phyloP scores from a whole-genome alignment of 768 basidiomycete genomes.

The Tubosaeta sp. region DNA sequence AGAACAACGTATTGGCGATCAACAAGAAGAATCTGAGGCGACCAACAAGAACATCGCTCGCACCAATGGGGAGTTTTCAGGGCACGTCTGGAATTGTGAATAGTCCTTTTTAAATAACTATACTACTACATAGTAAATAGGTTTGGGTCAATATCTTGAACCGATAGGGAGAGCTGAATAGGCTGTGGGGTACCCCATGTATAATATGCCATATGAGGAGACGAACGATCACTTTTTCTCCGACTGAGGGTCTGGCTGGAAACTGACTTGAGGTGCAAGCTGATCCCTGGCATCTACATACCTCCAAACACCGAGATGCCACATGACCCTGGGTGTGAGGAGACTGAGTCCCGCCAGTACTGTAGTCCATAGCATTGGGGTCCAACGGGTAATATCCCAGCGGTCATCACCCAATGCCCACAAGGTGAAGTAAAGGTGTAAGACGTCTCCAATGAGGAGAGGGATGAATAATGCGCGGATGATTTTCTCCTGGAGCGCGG shows the following conservation, averaged over 20 bases:
- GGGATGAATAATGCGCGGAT: constrained; percentile 60
- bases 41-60: constrained; percentile 73
- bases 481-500: constrained; percentile 70
- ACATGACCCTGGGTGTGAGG: constrained; percentile 65
- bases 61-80: constrained; percentile 37
- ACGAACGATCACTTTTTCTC: constrained; percentile 20
- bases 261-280: not conserved
- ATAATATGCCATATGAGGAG: constrained; percentile 10
- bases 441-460: constrained; percentile 62
- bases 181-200: not conserved
- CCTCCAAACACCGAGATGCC: constrained; percentile 73
- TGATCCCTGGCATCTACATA: constrained; percentile 67
- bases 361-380: constrained; percentile 66
- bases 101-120: constrained; percentile 45
- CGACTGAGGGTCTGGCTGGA: not conserved
- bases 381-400: constrained; percentile 62
- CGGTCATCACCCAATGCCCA: constrained; percentile 73
- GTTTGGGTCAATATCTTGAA: too few relatives aligned
- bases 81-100: constrained; percentile 68
- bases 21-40: constrained; percentile 91
- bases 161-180: not conserved
- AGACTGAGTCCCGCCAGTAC: constrained; percentile 58
- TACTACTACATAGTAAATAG: not conserved
- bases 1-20: constrained; percentile 88
- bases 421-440: constrained; percentile 63